Percentiles rank a stretch among this genome's conserved stretches.
These are phyloP conservation scores for Oldenlandia corymbosa DNA, from an alignment of 257 asterid species.

Conservation along the genomic window DNA sequence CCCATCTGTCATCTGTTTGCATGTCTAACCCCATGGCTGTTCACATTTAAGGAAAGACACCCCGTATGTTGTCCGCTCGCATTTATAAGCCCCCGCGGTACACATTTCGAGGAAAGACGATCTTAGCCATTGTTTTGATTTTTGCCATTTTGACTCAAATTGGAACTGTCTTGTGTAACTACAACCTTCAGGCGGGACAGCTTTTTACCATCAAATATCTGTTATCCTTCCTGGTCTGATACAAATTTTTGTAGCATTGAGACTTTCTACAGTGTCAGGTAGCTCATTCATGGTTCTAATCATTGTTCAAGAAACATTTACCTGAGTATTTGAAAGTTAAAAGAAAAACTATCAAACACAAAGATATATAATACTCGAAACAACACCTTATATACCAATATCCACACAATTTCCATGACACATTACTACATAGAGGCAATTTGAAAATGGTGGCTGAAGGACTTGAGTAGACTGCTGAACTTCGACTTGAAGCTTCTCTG, in stretches of 20 bases:
- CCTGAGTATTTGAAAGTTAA: background rate
- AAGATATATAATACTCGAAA: background rate
- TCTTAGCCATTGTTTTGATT: too few relatives aligned
- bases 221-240: background rate
- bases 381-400: background rate
- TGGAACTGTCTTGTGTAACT: background rate
- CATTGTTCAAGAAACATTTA: too few relatives aligned
- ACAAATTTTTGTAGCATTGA: background rate
- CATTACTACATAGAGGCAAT: constrained; percentile 21
- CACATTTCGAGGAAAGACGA: background rate
- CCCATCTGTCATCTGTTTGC: background rate
- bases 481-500: constrained; percentile 12
- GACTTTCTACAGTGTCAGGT: background rate
- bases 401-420: background rate
- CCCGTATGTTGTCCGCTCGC: too few relatives aligned
- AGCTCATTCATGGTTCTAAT: too few relatives aligned
- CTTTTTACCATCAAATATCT: background rate
- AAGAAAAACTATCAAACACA: background rate
- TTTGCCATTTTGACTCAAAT: background rate
- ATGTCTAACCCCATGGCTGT: too few relatives aligned
- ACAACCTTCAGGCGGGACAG: too few relatives aligned
- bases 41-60: too few relatives aligned
- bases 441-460: constrained; percentile 21
- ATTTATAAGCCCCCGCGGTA: background rate
- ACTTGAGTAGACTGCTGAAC: constrained; percentile 27